Evolutionary conservation across 345 rosid species (phyloP).

Genomic region (Theobroma cacao): DNA sequence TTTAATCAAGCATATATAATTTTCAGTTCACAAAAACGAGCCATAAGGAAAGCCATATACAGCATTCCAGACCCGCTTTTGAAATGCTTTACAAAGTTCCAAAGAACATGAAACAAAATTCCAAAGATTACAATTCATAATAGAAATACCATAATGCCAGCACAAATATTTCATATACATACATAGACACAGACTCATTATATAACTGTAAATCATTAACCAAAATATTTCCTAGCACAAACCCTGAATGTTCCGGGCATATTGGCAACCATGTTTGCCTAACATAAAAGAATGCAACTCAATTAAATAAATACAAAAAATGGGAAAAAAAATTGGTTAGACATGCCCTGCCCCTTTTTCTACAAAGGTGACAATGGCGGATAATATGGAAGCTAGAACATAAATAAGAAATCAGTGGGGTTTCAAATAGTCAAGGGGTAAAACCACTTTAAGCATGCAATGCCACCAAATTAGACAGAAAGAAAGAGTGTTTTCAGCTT

Average conservation of each 20-base stretch:
- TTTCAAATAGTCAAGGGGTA: neutral
- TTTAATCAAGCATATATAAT: neutral
- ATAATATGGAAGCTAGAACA: neutral
- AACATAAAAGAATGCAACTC: neutral
- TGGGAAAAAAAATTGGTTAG: neutral
- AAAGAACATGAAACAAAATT: neutral
- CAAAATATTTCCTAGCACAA: neutral
- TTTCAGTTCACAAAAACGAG: neutral
- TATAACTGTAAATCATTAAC: neutral
- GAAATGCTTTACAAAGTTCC: neutral
- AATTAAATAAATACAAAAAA: neutral
- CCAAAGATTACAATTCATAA: neutral
- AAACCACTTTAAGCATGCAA: neutral
- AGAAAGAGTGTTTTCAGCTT: conserved; percentile 23
- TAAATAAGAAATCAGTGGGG: too few species aligned
- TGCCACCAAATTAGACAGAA: conserved; percentile 8
- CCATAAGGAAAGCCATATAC: neutral
- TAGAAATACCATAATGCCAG: neutral
- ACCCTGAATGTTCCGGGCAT: neutral
- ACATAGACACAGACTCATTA: neutral
- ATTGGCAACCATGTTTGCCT: neutral
- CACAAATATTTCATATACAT: neutral
- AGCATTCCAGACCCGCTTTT: neutral
- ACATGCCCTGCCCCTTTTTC: neutral
- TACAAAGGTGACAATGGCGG: neutral